phyloP scores from a whole-genome alignment of 225 moss, liverwort and hornwort species.

The Rhytidiadelphus loreus region DNA sequence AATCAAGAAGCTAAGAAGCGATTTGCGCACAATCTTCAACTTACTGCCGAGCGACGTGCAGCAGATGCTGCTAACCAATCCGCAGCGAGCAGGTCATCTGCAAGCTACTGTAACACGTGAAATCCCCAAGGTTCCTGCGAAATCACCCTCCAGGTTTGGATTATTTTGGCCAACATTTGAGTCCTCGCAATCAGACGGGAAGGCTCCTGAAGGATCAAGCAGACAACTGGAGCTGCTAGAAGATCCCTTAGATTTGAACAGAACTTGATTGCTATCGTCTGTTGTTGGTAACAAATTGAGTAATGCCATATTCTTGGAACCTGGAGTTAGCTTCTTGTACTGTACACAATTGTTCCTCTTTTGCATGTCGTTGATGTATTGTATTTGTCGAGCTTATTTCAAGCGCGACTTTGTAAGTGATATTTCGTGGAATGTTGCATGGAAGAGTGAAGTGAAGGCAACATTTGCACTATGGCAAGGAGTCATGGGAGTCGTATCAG shows the following conservation, averaged over 20 bases:
- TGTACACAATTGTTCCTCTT: neutral
- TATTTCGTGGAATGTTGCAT: neutral
- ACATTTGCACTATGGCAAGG: neutral
- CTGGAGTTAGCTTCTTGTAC: neutral
- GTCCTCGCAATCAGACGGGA: conserved; percentile 30
- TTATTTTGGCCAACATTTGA: conserved; percentile 41
- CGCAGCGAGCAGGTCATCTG: conserved; percentile 77
- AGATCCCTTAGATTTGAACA: conserved; percentile 81
- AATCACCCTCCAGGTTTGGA: conserved; percentile 47
- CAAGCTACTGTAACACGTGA: conserved; percentile 28
- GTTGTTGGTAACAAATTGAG: conserved; percentile 11
- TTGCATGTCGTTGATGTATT: neutral
- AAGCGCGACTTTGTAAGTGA: neutral
- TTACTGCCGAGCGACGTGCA: conserved; percentile 75
- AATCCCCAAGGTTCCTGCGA: conserved; percentile 31
- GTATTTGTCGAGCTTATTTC: neutral
- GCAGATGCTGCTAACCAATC: conserved; percentile 90
- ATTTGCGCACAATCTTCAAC: conserved; percentile 77
- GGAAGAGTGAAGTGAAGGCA: neutral
- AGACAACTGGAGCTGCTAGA: conserved; percentile 60
- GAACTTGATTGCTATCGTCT: conserved; percentile 31
- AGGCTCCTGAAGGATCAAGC: conserved; percentile 23
- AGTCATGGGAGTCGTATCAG: neutral
- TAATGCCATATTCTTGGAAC: neutral
- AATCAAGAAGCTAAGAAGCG: conserved; percentile 77